phyloP scores from a whole-genome alignment of 306 rosid genomes.

The Vigna mungo region DNA sequence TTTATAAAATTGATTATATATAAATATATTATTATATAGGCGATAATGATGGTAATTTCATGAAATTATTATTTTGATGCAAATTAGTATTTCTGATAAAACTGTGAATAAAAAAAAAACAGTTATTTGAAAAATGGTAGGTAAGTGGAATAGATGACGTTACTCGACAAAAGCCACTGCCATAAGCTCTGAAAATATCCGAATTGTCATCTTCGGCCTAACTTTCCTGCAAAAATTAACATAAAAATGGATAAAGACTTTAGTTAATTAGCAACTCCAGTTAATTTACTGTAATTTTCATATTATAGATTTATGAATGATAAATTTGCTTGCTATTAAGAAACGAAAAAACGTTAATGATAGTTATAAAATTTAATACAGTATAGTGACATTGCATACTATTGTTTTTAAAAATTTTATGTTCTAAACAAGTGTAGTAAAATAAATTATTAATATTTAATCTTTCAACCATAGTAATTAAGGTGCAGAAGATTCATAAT shows the following conservation, averaged over 20 bases:
- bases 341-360: too few species aligned
- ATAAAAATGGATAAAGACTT: background rate
- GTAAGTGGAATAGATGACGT: background rate
- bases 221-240: slow-evolving; percentile 59
- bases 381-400: too few species aligned
- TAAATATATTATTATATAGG: too few species aligned
- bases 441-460: too few species aligned
- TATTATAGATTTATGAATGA: background rate
- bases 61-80: too few species aligned
- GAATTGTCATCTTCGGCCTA: slow-evolving; percentile 80
- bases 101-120: background rate
- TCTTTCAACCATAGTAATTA: too few species aligned
- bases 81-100: background rate
- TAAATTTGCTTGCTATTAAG: background rate
- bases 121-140: background rate
- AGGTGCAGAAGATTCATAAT: too few species aligned
- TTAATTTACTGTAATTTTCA: background rate
- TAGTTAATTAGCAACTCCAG: background rate
- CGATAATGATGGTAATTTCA: too few species aligned
- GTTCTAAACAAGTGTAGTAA: background rate
- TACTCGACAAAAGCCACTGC: slow-evolving; percentile 83
- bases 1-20: too few species aligned
- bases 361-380: too few species aligned
- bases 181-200: slow-evolving; percentile 63
- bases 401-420: too few species aligned